Base-by-base conservation (phyloP, 352 stramenopile genomes). In the Globisporangium cylindrosporum region DNA sequence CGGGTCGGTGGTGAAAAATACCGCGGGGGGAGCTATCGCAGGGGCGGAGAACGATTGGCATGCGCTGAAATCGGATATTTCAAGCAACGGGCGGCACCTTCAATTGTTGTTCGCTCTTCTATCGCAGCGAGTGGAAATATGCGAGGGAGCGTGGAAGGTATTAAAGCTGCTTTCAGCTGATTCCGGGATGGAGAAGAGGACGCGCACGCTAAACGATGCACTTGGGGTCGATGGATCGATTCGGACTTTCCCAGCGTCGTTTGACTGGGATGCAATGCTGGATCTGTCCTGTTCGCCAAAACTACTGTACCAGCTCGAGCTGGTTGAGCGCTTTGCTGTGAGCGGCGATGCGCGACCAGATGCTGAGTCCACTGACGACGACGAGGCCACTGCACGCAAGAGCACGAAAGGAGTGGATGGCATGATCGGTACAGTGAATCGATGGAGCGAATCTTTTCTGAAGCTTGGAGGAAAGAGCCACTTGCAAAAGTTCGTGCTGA, bases 91-190 rank as follows among this genome's bases (percentile, higher is more conserved):
- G 27, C 74, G 61, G 0, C 82, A 73, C 67, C 24, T 87, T 48
- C 43, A 62, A 34, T 67, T 84, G 27, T 25, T 94, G 4, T 89
- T 91, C 61, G 63, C 78, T 2, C 64, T 91, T 54, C 68, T 93
- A 12, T 76, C 78, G 3, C 79, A 80, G 32, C 69, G 69, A 4
- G 71, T 77, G 34, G 76, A 72, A 36, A 80, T 91, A 22, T 80
- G 77, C 56, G 87, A 92, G 68, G 87, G 91, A 74, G 82, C 81
- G 10, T 91, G 81, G 81, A 91, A 91, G 62, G 71, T 94, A 22
- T 56, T 95, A 15, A 94, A 90, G 57, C 68, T 93, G 34, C 67
- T 95, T 14, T 76, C 78, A 34, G 81, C 80, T 22, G 79, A 93
- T 68, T 70, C 77, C 8, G 48, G 71, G 25, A 91, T 93, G 79